phyloP scores from a whole-genome alignment of 2,329 filamentous ascomycete species.

The Bisporella sp. region DNA sequence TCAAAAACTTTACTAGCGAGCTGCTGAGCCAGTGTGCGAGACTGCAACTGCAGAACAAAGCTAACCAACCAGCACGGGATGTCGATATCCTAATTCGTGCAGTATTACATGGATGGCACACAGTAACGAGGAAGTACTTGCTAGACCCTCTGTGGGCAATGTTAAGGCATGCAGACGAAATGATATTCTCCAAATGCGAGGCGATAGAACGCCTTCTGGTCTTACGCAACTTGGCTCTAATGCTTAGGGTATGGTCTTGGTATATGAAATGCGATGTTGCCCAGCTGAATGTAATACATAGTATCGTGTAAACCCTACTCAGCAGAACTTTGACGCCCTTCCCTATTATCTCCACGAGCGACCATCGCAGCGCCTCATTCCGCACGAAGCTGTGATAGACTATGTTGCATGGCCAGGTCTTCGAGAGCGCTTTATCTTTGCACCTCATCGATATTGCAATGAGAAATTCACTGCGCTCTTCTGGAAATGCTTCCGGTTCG shows the following conservation, averaged over 20 bases:
- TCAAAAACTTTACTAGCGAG: background rate
- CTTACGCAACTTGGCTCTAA: background rate
- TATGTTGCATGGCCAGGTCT: background rate
- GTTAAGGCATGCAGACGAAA: background rate
- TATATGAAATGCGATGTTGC: too few relatives aligned
- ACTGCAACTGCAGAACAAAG: background rate
- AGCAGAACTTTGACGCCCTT: background rate
- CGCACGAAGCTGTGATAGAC: background rate
- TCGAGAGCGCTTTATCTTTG: background rate
- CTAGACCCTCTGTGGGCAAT: background rate
- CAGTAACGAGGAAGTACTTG: background rate
- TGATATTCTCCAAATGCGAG: background rate
- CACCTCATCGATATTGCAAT: background rate
- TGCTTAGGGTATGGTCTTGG: background rate
- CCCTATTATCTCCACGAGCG: background rate
- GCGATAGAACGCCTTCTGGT: background rate
- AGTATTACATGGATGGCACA: background rate
- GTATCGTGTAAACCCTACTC: background rate
- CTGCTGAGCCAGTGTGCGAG: background rate
- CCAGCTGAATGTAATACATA: background rate
- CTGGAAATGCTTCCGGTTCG: background rate
- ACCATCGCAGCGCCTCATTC: background rate
- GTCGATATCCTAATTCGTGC: background rate
- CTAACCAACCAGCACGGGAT: background rate
- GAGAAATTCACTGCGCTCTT: background rate